Percentiles rank a stretch among this genome's conserved stretches.
These are phyloP conservation scores for Carex myosuroides DNA, from an alignment of 176 grass and related monocot species.

Conservation along the genomic window DNA sequence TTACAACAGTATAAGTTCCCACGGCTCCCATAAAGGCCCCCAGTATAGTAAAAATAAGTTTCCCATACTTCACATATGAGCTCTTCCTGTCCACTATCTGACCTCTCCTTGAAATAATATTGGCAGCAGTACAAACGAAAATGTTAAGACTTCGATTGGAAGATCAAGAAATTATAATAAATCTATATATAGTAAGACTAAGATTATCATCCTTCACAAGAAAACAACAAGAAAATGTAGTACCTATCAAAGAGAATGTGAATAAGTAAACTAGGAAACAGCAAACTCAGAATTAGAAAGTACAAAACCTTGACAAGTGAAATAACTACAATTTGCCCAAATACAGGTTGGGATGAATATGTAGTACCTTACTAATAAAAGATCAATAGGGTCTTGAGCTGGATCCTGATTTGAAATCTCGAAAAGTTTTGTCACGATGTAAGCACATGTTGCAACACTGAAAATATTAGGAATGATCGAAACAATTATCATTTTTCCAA, in stretches of 20 bases:
- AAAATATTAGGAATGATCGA: constrained; percentile 25
- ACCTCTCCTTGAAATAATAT: constrained; percentile 44
- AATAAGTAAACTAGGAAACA: not conserved
- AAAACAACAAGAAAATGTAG: not conserved
- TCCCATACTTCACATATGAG: constrained; percentile 46
- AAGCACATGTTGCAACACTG: constrained; percentile 75
- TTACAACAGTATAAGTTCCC: constrained; percentile 57
- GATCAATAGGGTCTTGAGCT: constrained; percentile 58
- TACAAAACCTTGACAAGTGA: not conserved
- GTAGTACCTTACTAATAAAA: constrained; percentile 75
- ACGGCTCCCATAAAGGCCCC: constrained; percentile 48
- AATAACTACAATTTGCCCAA: not conserved
- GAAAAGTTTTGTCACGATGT: constrained; percentile 72
- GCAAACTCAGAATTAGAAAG: not conserved
- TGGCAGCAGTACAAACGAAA: not conserved
- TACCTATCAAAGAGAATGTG: not conserved
- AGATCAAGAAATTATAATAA: not conserved
- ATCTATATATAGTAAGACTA: not conserved
- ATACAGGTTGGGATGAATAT: not conserved
- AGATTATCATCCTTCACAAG: not conserved
- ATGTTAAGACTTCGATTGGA: not conserved
- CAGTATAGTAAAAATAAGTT: constrained; percentile 62
- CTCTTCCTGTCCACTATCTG: constrained; percentile 40
- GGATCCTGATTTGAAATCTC: constrained; percentile 41
- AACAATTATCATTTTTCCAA: not conserved